These are phyloP conservation scores for Calonectria crousiana DNA, from an alignment of 2,329 filamentous ascomycete genomes.

Conservation along the genomic window DNA sequence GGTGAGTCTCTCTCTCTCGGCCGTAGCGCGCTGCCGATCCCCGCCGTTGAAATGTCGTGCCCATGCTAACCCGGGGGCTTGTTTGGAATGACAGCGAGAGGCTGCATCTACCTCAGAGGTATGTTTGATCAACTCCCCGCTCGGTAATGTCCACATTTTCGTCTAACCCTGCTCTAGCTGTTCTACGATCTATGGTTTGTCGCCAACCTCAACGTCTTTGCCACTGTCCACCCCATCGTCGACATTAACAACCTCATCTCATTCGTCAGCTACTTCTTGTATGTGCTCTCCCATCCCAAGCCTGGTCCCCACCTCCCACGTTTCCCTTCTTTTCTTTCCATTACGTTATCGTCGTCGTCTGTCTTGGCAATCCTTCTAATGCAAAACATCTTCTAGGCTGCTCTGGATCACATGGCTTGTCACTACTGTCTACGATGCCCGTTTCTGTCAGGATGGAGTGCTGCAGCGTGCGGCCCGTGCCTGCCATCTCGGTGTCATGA, in stretches of 20 bases:
- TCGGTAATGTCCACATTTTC: not conserved
- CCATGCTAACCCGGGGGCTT: not conserved
- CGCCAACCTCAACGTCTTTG: slow-evolving; percentile 27
- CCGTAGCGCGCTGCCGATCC: not conserved
- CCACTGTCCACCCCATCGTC: slow-evolving; percentile 23
- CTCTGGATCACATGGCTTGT: slow-evolving; percentile 27
- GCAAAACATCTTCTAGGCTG: not conserved
- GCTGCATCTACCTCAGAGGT: slow-evolving; percentile 19
- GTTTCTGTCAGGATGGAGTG: slow-evolving; percentile 23
- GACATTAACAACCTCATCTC: slow-evolving; percentile 3
- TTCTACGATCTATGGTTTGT: slow-evolving; percentile 29
- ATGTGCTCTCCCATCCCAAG: not conserved
- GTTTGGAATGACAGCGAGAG: slow-evolving; percentile 2
- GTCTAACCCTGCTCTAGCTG: not conserved
- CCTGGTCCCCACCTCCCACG: not conserved
- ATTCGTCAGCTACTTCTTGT: not conserved
- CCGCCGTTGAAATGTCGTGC: not conserved
- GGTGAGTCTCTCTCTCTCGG: not conserved
- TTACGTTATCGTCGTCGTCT: not conserved
- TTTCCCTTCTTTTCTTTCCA: not conserved
- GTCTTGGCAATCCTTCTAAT: not conserved
- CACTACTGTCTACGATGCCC: slow-evolving; percentile 21
- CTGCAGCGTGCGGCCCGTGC: slow-evolving; percentile 19
- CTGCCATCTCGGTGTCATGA: slow-evolving; percentile 22
- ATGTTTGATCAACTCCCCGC: not conserved